These are phyloP conservation scores for Triticum aestivum DNA, from an alignment of 176 grass and related monocot species.

Conservation along the genomic window DNA sequence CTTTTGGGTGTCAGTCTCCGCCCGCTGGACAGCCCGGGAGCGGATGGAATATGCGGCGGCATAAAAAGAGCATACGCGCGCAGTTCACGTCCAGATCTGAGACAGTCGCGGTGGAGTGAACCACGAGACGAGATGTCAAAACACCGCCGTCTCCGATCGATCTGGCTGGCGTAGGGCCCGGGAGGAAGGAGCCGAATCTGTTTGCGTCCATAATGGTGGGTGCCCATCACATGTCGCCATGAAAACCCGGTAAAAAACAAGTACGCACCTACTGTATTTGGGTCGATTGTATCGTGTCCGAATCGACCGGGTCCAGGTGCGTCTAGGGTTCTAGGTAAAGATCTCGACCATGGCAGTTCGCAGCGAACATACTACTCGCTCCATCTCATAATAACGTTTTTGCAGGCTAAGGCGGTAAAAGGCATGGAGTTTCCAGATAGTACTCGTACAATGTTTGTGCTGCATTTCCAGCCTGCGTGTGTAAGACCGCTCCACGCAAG, in stretches of 20 bases:
- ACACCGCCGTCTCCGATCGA: neutral
- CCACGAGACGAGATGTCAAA: neutral
- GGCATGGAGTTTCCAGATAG: too few species aligned
- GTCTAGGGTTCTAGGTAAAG: neutral
- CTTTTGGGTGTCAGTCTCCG: neutral
- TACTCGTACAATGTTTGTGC: too few species aligned
- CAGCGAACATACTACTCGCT: neutral
- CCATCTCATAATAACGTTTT: too few species aligned
- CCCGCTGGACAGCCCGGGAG: neutral
- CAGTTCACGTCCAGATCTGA: neutral
- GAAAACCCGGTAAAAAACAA: neutral
- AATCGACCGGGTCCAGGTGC: neutral
- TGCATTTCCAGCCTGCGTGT: too few species aligned
- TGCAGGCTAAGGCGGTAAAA: too few species aligned
- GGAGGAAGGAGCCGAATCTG: neutral
- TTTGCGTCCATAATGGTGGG: neutral
- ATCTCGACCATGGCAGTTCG: neutral
- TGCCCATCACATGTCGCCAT: neutral
- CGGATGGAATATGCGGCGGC: conserved; percentile 47
- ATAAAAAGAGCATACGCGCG: conserved; percentile 22
- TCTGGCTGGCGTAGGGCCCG: neutral
- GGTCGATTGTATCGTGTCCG: neutral
- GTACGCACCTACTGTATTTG: too few species aligned
- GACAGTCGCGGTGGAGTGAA: too few species aligned
- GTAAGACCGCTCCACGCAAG: too few species aligned